phyloP scores from a whole-genome alignment of 1,284 basidiomycete genomes.

The Calocybe gambosa region DNA sequence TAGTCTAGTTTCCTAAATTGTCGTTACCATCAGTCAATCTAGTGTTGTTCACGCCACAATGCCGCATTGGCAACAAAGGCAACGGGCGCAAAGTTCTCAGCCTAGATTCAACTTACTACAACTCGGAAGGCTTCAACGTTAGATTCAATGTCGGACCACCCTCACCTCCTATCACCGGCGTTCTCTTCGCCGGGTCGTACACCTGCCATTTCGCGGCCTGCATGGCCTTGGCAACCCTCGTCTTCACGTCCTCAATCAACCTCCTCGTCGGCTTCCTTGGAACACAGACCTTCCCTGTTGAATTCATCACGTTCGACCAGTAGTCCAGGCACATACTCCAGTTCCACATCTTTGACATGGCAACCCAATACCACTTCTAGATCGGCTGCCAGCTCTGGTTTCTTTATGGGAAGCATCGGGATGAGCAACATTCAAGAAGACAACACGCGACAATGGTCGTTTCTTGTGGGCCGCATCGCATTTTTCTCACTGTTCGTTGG shows the following conservation, averaged over 20 bases:
- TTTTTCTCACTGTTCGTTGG: background rate
- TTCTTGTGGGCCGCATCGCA: constrained; percentile 36
- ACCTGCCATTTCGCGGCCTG: constrained; percentile 42
- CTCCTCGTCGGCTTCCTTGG: constrained; percentile 19
- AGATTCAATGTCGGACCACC: constrained; percentile 37
- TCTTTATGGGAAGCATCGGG: constrained; percentile 18
- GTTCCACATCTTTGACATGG: constrained; percentile 15
- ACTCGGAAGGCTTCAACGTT: constrained; percentile 3
- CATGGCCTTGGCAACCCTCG: constrained; percentile 50
- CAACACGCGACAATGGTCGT: constrained; percentile 54
- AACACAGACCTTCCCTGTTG: constrained; percentile 21
- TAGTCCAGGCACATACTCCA: constrained; percentile 7
- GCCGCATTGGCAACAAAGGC: background rate
- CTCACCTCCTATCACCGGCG: constrained; percentile 35
- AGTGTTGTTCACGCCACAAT: background rate
- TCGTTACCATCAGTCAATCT: too few species aligned
- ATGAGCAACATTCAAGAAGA: constrained; percentile 29
- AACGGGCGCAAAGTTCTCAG: background rate
- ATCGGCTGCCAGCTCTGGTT: constrained; percentile 15
- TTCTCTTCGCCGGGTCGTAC: constrained; percentile 43
- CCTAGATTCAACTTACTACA: too few species aligned
- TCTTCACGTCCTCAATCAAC: constrained; percentile 20
- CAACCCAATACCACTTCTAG: constrained; percentile 11
- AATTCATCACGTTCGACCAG: constrained; percentile 12
- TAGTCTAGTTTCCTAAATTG: background rate